Percentiles rank a stretch among this genome's conserved stretches.
Conservation (phyloP, 306 rosid species). For the Pterocarpus macrocarpus region DNA sequence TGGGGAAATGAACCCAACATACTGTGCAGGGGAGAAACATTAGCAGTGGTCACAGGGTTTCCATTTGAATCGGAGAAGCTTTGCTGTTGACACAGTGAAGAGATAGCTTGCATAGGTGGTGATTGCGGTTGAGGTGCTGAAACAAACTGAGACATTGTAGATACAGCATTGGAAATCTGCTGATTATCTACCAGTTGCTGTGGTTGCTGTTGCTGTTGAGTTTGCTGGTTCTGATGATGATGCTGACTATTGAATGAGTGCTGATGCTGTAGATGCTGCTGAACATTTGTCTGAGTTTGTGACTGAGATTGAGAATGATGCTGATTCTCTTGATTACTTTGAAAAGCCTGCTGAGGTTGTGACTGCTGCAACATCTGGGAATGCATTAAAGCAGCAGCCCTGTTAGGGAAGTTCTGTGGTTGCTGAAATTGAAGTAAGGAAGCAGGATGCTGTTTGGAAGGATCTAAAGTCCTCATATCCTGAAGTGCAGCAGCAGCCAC, state of each 20-base stretch:
- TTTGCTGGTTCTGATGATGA: constrained; percentile 49
- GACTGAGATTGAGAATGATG: constrained; percentile 62
- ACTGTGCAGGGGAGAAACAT: constrained; percentile 83
- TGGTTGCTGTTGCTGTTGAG: constrained; percentile 53
- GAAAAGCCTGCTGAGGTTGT: constrained; percentile 76
- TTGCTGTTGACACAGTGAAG: constrained; percentile 82
- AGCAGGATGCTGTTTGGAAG: constrained; percentile 68
- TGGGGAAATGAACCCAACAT: constrained; percentile 81
- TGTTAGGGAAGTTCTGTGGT: constrained; percentile 67
- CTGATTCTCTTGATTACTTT: constrained; percentile 67
- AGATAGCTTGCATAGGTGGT: constrained; percentile 66
- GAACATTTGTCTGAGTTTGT: constrained; percentile 67
- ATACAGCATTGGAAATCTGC: constrained; percentile 65
- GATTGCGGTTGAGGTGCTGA: constrained; percentile 75
- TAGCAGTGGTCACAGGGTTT: constrained; percentile 60
- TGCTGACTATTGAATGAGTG: constrained; percentile 66
- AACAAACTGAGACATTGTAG: constrained; percentile 80
- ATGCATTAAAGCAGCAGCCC: constrained; percentile 76
- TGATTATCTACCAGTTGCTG: constrained; percentile 75
- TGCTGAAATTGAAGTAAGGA: constrained; percentile 89
- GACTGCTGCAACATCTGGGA: constrained; percentile 86
- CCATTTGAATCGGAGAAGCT: constrained; percentile 80
- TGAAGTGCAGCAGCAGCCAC: constrained; percentile 95
- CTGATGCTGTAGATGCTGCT: constrained; percentile 70
- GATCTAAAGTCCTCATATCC: constrained; percentile 83